These are phyloP conservation scores for Gaeumannomyces tritici DNA, from an alignment of 2,329 filamentous ascomycete species.

Conservation along the genomic window DNA sequence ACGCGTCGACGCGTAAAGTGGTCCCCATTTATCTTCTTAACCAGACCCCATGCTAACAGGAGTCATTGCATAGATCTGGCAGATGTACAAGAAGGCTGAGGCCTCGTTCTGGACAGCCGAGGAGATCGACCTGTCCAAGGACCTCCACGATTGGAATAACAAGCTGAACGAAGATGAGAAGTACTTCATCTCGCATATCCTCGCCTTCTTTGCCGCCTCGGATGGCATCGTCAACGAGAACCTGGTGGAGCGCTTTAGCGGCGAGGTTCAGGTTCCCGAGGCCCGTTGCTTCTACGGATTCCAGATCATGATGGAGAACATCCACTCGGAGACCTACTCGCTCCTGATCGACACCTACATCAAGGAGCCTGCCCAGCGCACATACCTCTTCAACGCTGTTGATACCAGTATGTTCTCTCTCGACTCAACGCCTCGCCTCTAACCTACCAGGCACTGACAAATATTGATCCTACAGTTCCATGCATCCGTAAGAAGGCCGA, in stretches of 20 bases:
- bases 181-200: constrained; percentile 96
- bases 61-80: constrained; percentile 68
- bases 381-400: constrained; percentile 95
- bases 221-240: constrained; percentile 99
- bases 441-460: constrained; percentile 44
- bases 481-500: constrained; percentile 98
- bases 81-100: constrained; percentile 99
- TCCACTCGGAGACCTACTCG: constrained; percentile 99
- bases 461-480: constrained; percentile 51
- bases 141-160: constrained; percentile 99
- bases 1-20: constrained; percentile 61
- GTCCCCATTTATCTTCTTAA: constrained; percentile 11
- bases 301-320: constrained; percentile 99
- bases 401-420: constrained; percentile 67
- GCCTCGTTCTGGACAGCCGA: constrained; percentile 99
- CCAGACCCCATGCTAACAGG: constrained; percentile 26
- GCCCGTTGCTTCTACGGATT: constrained; percentile 99
- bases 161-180: constrained; percentile 92
- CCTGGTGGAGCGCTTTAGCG: constrained; percentile 93
- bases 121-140: constrained; percentile 98
- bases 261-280: constrained; percentile 93
- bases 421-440: constrained; percentile 12
- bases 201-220: constrained; percentile 97
- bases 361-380: constrained; percentile 90
- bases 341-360: constrained; percentile 99